Conservation (phyloP, 164 flowering plant species). For the Santalum album region DNA sequence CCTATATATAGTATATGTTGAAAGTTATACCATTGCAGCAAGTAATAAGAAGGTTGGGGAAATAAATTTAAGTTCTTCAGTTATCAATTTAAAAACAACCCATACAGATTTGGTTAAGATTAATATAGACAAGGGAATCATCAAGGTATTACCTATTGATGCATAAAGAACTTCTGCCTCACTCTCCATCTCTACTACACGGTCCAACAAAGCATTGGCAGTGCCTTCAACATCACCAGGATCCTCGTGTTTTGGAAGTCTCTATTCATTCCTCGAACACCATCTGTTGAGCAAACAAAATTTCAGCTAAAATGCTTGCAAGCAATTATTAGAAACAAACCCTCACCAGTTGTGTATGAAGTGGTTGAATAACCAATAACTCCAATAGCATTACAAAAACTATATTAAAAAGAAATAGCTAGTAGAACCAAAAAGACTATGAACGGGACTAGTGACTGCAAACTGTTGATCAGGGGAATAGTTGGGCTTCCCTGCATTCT, state of each 20-base stretch:
- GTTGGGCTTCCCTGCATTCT: slow-evolving; percentile 79
- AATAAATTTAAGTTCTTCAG: neutral
- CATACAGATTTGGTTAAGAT: neutral
- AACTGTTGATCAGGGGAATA: slow-evolving; percentile 59
- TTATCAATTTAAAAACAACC: no score
- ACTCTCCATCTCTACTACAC: slow-evolving; percentile 70
- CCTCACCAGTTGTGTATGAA: no score
- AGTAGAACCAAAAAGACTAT: neutral
- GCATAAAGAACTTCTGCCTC: slow-evolving; percentile 99
- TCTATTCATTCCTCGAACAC: slow-evolving; percentile 73
- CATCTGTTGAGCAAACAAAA: slow-evolving; percentile 29
- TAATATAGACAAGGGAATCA: neutral
- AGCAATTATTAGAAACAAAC: no score
- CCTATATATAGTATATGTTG: neutral
- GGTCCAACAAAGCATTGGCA: slow-evolving; percentile 69
- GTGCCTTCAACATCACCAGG: slow-evolving; percentile 83
- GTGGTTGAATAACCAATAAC: no score
- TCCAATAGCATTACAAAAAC: no score
- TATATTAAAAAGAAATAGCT: no score
- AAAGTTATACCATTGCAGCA: neutral
- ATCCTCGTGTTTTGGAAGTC: slow-evolving; percentile 58
- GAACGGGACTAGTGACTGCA: slow-evolving; percentile 24
- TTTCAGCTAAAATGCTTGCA: slow-evolving; percentile 1
- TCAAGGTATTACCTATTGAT: slow-evolving; percentile 49
- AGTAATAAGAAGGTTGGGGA: no score